phyloP scores from a whole-genome alignment of 441 rosid genomes.

The Mallotus repandus region DNA sequence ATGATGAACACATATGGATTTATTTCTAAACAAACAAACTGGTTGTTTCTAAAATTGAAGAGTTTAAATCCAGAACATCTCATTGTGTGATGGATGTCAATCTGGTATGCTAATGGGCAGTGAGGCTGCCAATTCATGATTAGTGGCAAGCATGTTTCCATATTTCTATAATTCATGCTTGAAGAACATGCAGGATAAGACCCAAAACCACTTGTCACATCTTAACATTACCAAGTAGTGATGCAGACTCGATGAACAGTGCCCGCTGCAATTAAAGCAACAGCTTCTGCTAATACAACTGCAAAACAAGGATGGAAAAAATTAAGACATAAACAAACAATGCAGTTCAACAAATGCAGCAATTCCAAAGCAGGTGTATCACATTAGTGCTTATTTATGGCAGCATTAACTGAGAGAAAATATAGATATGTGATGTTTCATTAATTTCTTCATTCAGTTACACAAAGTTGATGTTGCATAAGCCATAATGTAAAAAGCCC shows the following conservation, averaged over 20 bases:
- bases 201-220: not conserved
- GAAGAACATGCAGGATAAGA: not conserved
- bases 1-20: not conserved
- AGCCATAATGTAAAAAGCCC: not conserved
- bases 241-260: constrained; percentile 86
- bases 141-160: no score
- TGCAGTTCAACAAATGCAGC: no score
- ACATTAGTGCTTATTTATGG: not conserved
- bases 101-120: not conserved
- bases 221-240: constrained; percentile 68
- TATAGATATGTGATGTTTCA: not conserved
- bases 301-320: constrained; percentile 27
- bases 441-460: not conserved
- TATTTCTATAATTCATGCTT: no score
- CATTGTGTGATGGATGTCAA: not conserved
- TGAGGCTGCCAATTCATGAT: not conserved
- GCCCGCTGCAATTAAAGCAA: constrained; percentile 75
- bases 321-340: not conserved
- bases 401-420: not conserved
- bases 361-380: not conserved
- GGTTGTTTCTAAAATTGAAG: not conserved
- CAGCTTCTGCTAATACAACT: constrained; percentile 70
- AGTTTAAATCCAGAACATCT: not conserved
- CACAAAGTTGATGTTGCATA: not conserved
- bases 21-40: not conserved